Evolutionary conservation across 2,329 filamentous ascomycete species (phyloP), one percentile per base, ranked within the genome.

Genomic region (Penicillium psychrosexuale): DNA sequence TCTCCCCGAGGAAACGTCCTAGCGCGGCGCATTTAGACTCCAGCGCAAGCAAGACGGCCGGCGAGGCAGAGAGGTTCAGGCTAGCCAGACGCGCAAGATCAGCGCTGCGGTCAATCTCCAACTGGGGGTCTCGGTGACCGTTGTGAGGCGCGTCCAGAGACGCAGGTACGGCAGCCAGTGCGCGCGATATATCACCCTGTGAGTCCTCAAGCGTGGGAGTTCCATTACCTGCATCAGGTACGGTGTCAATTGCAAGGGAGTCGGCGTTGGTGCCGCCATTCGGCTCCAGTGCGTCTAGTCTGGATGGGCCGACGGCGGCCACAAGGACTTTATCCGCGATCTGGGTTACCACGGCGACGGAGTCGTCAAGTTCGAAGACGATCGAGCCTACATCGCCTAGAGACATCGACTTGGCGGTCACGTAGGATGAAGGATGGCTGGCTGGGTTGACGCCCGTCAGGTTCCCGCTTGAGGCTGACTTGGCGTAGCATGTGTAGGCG

Each of bases 371-470:
- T 52, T 76, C 73, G 37, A 76, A 76, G 42, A 75, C 71, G 40
- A 76, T 76, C 3, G 74, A 75, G 17, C 74, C 73, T n/a, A 76
- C 73, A 47, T 75, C 71, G 15, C 73, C 74, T 13, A 76, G 61
- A 3, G 74, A 72, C 51, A 75, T 63, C 9, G 74, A 76, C 8
- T 72, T 71, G 4, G 73, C 68, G 11, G 73, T 75, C 42, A 76
- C 67, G 53, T 74, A 76, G 45, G 74, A 75, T 5, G 74, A 76
- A 2, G 74, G 74, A 47, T 76, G 72, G 42, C 69, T 75, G 24
- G 73, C 68, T 2, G 74, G 72, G 56, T 75, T 76, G 34, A 76
- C 73, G 22, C 73, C 74, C 0, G 74, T 76, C 8, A 76, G 65
- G 54, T 76, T 76, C 19, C 74, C 74, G 17, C 62, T 72, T 7